phyloP scores from a whole-genome alignment of 768 basidiomycete genomes.

The Podaxis pistillaris region DNA sequence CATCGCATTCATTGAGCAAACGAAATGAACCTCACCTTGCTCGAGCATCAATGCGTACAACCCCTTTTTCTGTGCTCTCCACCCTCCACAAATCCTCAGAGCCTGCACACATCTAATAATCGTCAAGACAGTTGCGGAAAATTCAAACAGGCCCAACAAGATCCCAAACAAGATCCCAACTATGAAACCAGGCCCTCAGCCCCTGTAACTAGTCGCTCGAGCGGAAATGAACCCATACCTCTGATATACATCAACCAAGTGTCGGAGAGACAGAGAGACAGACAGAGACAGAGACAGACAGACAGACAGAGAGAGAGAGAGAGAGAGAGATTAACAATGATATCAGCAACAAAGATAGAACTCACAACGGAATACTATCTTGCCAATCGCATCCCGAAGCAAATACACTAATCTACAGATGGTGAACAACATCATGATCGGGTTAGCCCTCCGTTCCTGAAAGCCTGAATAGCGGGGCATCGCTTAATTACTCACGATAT shows the following conservation, averaged over 20 bases:
- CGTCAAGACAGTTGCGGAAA: constrained; percentile 2
- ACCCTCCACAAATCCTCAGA: not conserved
- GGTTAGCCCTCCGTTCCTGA: no score
- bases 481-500: not conserved
- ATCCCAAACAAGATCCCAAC: constrained; percentile 1
- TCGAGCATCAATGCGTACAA: constrained; percentile 1
- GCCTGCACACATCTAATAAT: not conserved
- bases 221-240: not conserved
- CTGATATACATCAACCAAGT: not conserved
- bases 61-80: not conserved
- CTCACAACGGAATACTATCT: not conserved
- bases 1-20: not conserved
- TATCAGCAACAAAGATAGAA: not conserved
- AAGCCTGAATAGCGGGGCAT: not conserved
- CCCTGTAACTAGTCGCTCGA: not conserved
- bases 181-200: not conserved
- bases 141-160: not conserved
- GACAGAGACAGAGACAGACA: no score
- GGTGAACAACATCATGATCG: not conserved
- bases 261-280: not conserved
- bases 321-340: not conserved
- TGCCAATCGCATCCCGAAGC: not conserved
- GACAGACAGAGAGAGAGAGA: no score
- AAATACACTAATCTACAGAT: constrained; percentile 1
- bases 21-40: not conserved